Evolutionary conservation across 2,329 filamentous ascomycete genomes (phyloP).

Genomic region (Aspergillus chevalieri): DNA sequence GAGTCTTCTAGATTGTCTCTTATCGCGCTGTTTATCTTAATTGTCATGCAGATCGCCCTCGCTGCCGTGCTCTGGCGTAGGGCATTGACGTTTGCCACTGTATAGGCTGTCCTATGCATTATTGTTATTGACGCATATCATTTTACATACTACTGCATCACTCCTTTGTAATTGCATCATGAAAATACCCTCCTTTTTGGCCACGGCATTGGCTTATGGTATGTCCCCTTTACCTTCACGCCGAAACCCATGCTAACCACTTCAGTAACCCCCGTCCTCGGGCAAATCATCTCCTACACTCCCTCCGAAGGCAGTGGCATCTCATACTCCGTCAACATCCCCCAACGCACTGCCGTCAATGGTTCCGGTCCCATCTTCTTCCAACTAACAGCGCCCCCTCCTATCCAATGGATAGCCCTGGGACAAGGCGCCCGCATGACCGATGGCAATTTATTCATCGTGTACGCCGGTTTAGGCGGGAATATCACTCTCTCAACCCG

Average conservation of each 20-base stretch:
- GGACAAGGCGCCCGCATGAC: constrained; percentile 52
- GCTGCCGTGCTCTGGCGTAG: background rate
- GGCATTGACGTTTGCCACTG: background rate
- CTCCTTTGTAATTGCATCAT: background rate
- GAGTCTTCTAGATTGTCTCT: background rate
- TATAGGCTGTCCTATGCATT: too few species aligned
- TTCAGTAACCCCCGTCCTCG: constrained; percentile 11
- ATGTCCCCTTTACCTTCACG: background rate
- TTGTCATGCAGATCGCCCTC: background rate
- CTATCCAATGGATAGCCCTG: constrained; percentile 50
- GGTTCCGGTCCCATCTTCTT: constrained; percentile 53
- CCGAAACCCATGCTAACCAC: background rate
- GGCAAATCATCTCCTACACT: constrained; percentile 15
- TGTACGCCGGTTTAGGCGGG: constrained; percentile 49
- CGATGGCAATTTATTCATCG: constrained; percentile 53
- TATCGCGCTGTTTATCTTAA: background rate
- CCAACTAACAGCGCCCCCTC: constrained; percentile 50
- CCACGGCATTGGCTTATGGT: background rate
- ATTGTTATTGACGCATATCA: too few species aligned
- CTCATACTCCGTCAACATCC: constrained; percentile 49
- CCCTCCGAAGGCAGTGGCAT: constrained; percentile 16
- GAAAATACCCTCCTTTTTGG: background rate
- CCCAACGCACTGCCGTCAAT: constrained; percentile 45
- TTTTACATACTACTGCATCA: background rate
- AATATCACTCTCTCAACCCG: constrained; percentile 56